phyloP scores from a whole-genome alignment of 1,284 basidiomycete genomes.

The Golubevia pallescens region DNA sequence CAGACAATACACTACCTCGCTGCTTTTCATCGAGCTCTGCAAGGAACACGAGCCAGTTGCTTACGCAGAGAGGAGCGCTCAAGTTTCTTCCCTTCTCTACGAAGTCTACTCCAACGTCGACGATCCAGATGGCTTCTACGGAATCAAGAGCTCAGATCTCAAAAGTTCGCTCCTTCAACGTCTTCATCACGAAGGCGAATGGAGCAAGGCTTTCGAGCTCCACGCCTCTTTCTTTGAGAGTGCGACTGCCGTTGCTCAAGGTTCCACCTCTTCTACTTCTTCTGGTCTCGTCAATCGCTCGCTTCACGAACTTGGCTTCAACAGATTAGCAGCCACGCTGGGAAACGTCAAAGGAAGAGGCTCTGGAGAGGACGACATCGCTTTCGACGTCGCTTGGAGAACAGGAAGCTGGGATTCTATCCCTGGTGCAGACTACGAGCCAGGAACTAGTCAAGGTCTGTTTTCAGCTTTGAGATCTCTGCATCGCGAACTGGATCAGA shows the following conservation, averaged over 20 bases:
- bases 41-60: conserved; percentile 68
- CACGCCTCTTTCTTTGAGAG: conserved; percentile 84
- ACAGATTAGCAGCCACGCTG: conserved; percentile 16
- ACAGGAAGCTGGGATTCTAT: conserved; percentile 89
- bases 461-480: conserved; percentile 10
- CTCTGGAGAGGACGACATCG: conserved; percentile 66
- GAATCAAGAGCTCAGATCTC: conserved; percentile 79
- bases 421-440: conserved; percentile 74
- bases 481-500: conserved; percentile 67
- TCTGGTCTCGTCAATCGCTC: conserved; percentile 30
- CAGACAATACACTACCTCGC: conserved; percentile 83
- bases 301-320: not conserved
- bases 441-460: conserved; percentile 67
- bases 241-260: conserved; percentile 19
- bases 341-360: conserved; percentile 64
- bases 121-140: conserved; percentile 97
- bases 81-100: conserved; percentile 69
- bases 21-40: conserved; percentile 86
- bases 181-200: conserved; percentile 89
- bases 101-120: conserved; percentile 92
- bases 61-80: conserved; percentile 5
- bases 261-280: conserved; percentile 44
- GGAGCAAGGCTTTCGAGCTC: conserved; percentile 86
- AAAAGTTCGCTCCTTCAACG: conserved; percentile 79
- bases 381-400: conserved; percentile 83